Base-by-base conservation (phyloP, 441 rosid genomes). In the Erodium trifolium region DNA sequence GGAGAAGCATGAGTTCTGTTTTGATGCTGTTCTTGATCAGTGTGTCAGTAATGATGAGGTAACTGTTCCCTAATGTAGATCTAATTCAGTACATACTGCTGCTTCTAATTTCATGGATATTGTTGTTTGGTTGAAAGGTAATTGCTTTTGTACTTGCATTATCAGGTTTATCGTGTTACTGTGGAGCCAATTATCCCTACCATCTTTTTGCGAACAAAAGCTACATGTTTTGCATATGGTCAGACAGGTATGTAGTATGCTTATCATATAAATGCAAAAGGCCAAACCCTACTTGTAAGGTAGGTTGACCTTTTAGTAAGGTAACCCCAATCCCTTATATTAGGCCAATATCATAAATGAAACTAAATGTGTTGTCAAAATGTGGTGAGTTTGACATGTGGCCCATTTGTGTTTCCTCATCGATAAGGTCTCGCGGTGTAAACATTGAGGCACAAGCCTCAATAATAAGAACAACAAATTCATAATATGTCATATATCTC, bases 151-250 rank as follows among this genome's bases (percentile, higher is more conserved):
- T 72, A 29, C 63, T 75, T 73, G 12, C 67, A 78, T 76, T 55
- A 73, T 75, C 87, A 94, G 99, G 98, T 95, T 53, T 95, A 95
- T 80, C 86, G 84, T 51, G 90, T 57, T 41, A 92, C 99, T 3
- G 93, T 95, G 62, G 93, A 90, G 82, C 99, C 99, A 57, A 90
- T 95, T 75, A 90, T 95, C 71, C 99, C 99, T 59, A 86, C 67
- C 71, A 90, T 95, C 66, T 95, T 95, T 78, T 93, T 89, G 80
- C 84, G 93, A 80, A 92, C 95, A 67, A 95, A 95, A 80, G 99
- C 99, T 67, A 95, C 99, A 14, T 95, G 99, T 85, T 95, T 95
- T 86, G 99, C 99, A n/a, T 95, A 95, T 85, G 99, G 98, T 74
- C 99, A 95, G 81, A 95, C 99, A 89, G 99, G 98, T 88, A 39